phyloP scores from a whole-genome alignment of 805 yeast species.

The Teunomyces panamensis region DNA sequence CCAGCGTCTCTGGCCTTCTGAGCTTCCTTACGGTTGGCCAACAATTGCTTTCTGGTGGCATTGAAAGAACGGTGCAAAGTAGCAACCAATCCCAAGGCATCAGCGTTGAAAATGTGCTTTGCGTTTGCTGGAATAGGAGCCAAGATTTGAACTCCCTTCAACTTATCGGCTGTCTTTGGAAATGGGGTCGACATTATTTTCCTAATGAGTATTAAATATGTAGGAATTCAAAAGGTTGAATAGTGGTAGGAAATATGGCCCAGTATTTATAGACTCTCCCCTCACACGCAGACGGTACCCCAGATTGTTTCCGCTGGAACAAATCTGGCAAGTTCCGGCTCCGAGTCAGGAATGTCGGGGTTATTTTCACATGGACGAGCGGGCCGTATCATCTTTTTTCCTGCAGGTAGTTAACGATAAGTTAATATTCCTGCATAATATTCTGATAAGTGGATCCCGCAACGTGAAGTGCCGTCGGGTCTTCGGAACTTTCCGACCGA shows the following conservation, averaged over 20 bases:
- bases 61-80: constrained; percentile 73
- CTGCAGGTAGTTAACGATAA: not conserved
- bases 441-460: not conserved
- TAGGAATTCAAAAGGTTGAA: not conserved
- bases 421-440: not conserved
- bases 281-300: constrained; percentile 2
- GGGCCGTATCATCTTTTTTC: not conserved
- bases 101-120: constrained; percentile 55
- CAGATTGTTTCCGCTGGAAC: constrained; percentile 5
- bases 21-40: constrained; percentile 58
- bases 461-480: constrained; percentile 4
- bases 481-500: constrained; percentile 9
- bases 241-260: not conserved
- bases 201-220: not conserved
- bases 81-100: constrained; percentile 67
- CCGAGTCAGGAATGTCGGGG: constrained; percentile 2
- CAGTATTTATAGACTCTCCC: not conserved
- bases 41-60: constrained; percentile 52
- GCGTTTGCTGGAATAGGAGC: constrained; percentile 50
- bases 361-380: not conserved
- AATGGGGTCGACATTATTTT: constrained; percentile 40
- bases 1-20: constrained; percentile 66
- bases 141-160: constrained; percentile 53
- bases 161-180: constrained; percentile 41
- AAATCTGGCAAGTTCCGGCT: not conserved